Base-by-base conservation (phyloP, 2,329 filamentous ascomycete species). In the Xylaria sp. region DNA sequence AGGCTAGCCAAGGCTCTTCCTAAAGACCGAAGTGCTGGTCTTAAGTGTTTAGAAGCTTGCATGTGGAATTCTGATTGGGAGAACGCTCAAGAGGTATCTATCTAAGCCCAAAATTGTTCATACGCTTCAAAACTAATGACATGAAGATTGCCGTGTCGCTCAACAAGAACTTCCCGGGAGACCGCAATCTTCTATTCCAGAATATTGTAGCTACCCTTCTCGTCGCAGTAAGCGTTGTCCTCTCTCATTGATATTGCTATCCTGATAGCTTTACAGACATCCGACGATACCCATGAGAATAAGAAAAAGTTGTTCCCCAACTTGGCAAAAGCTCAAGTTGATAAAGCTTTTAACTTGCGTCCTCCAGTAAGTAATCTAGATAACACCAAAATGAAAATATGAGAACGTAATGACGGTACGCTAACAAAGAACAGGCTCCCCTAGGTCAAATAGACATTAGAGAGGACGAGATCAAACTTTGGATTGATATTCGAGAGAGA, bases 191-290 rank as follows among this genome's bases (percentile, higher is more conserved):
- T 63, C 78, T 86, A 74, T 87, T 87, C 67, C 86, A 82, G 81
- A 87, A 85, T 67, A 87, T 88, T 69, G 77, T 81, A 22, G 79
- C 85, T 17, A 87, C 85, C 0, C 83, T 85, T 66, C 72, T 87
- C 36, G 80, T 87, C 61, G 83, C 86, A 61, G 85, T 87, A 74
- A 72, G 66, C 13, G 31, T 20, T 17, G 4, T 27, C 1, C 27
- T 31, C 13, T 11, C 53, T 38, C 9, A 42, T 29, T 27, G 4
- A 11, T 39, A 3, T 44, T 5, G 20, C 10, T 13, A 25, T 45
- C 7, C 70, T 72, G 44, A 73, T 54, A 50, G 33, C 2, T 27
- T 20, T 31, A 15, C 44, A 76, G 74, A 3, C 50, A 5, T 65
- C 69, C 39, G 57, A 67, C 0, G 58, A 60, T 64, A 81, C 81